These are phyloP conservation scores for Oryza longistaminata DNA, from an alignment of 176 grass and related monocot genomes.

Conservation along the genomic window DNA sequence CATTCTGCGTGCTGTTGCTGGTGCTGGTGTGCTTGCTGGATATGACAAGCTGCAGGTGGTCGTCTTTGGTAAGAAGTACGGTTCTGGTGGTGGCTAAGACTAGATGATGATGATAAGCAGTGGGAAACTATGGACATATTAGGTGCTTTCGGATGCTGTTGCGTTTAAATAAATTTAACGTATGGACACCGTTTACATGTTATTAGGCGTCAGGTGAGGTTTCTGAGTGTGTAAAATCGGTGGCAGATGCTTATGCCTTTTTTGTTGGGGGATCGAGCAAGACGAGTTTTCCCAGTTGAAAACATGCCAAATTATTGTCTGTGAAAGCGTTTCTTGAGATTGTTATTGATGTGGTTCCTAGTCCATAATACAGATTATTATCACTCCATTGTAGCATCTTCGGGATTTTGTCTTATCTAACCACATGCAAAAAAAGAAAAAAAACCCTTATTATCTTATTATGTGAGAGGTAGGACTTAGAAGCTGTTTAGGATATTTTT, in stretches of 20 bases:
- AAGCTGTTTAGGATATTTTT: no score
- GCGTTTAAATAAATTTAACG: conserved; percentile 24
- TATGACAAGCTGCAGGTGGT: conserved; percentile 66
- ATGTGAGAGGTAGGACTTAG: no score
- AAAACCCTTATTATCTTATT: no score
- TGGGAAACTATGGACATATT: conserved; percentile 20
- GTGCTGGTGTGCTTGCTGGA: conserved; percentile 63
- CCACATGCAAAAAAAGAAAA: no score
- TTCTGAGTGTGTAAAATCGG: background rate
- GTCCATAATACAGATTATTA: no score
- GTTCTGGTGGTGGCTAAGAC: conserved; percentile 53
- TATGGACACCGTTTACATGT: conserved; percentile 13
- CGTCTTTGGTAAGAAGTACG: conserved; percentile 64
- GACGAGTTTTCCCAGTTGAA: background rate
- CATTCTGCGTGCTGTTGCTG: conserved; percentile 62
- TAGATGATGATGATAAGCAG: conserved; percentile 27
- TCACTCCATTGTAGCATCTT: no score
- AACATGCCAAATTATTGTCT: background rate
- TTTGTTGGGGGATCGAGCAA: background rate
- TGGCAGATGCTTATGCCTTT: background rate
- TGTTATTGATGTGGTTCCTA: background rate
- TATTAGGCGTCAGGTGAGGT: conserved; percentile 20
- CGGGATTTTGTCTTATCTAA: no score
- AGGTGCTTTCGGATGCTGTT: conserved; percentile 18
- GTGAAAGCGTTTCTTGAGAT: background rate